Evolutionary conservation across 2,329 filamentous ascomycete genomes (phyloP).

Genomic region (Fusarium sp.): DNA sequence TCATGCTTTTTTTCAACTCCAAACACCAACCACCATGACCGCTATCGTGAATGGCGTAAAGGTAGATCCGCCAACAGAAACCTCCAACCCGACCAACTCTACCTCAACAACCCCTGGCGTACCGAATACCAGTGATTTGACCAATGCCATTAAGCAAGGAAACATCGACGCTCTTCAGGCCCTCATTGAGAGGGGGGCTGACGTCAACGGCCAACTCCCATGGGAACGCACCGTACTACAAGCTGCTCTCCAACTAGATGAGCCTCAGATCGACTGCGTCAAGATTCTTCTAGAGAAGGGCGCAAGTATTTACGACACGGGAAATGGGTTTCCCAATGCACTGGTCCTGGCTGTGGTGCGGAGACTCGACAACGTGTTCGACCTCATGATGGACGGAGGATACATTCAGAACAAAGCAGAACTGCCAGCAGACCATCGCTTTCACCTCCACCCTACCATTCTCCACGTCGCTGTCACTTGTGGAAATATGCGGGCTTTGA

Average conservation of each 20-base stretch:
- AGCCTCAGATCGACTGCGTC: not conserved
- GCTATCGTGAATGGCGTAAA: not conserved
- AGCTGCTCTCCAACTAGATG: not conserved
- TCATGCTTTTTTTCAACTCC: not conserved
- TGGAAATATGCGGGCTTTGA: not conserved
- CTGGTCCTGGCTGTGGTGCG: not conserved
- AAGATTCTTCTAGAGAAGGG: not conserved
- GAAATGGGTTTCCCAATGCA: fast-evolving
- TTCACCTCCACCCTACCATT: not conserved
- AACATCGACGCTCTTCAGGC: not conserved
- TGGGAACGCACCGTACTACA: not conserved
- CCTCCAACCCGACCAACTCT: not conserved
- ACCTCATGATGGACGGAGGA: not conserved
- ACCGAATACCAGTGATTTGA: not conserved
- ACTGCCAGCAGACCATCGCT: not conserved
- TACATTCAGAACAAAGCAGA: not conserved
- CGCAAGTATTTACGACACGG: not conserved
- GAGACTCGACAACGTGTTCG: not conserved
- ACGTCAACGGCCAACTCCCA: not conserved
- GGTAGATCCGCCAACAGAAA: not conserved
- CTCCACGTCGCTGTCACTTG: not conserved
- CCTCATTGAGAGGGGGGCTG: not conserved
- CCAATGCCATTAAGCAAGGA: not conserved
- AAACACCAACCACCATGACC: not conserved
- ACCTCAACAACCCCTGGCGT: not conserved